Evolutionary conservation across 1,139 yeast genomes (phyloP), one percentile per base, ranked within the genome.

Genomic region (Hanseniaspora sp.): DNA sequence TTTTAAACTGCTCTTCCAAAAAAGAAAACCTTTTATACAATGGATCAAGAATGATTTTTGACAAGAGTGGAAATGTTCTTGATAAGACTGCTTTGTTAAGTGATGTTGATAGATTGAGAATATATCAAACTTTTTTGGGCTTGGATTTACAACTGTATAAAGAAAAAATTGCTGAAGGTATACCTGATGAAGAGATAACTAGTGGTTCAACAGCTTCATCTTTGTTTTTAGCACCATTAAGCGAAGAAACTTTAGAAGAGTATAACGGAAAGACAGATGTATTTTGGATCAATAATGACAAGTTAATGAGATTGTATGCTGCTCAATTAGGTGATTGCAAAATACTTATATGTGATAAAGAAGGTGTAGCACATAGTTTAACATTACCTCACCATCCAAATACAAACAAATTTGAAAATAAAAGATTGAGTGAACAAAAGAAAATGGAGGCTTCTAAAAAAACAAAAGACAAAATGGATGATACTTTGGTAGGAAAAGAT

Each of bases 301-400:
- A 86, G n/a, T 72, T 85, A 17, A 75, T 87, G 34, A 80, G 80
- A 61, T 68, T 92, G 42, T 76, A 86, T 0, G 78, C 90, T 28
- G 92, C 95, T 1, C 98, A 92, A 65, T 83, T 90, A n/a, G 98
- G 98, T 3, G 98, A 92, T 65, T 86, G 96, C 3, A 76, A 86
- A 59, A 90, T 95, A n/a, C 76, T 92, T 6, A 63, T 92, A 29
- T 86, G 88, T 58, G 94, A 84, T 64, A 75, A 75, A 56, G 69
- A 74, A 57, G 97, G 98, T 2, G 72, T 77, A 46, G 95, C 95
- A 0, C 90, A 83, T 62, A 74, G 86, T 11, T 69, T 92, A 55
- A 86, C 95, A 0, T 75, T 78, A 43, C 78, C 81, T 35, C 98
- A 92, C 67, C 96, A 90, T 67, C 95, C 97, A 3, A 79, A 86